These are phyloP conservation scores for Sugiyamaella pinicola DNA, from an alignment of 1,139 yeast species.

Conservation along the genomic window DNA sequence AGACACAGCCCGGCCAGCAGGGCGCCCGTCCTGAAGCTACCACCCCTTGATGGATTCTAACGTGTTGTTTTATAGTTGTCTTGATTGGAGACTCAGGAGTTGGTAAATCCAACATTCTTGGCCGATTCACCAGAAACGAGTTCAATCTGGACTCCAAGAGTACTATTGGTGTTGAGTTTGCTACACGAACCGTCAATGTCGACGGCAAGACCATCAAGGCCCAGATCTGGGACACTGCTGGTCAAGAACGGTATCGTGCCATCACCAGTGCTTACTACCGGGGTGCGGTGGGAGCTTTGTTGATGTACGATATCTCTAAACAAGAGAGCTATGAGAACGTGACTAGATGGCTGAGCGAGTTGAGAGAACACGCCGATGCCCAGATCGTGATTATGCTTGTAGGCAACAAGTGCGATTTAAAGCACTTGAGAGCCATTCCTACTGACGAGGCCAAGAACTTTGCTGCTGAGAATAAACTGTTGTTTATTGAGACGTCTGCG, in stretches of 20 bases:
- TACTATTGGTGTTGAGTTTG: constrained; percentile 97
- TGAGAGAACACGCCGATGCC: constrained; percentile 96
- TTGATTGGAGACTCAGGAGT: constrained; percentile 98
- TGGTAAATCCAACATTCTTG: constrained; percentile 90
- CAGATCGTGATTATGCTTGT: constrained; percentile 95
- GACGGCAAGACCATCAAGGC: constrained; percentile 96
- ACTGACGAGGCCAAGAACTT: constrained; percentile 96
- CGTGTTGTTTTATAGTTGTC: constrained; percentile 54
- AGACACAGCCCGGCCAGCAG: too few species aligned
- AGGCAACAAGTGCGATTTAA: constrained; percentile 94
- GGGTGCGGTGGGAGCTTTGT: constrained; percentile 97
- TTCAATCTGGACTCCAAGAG: constrained; percentile 92
- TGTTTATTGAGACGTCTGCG: constrained; percentile 98
- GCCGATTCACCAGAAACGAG: constrained; percentile 93
- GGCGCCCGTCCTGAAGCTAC: too few species aligned
- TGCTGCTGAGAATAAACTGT: constrained; percentile 86
- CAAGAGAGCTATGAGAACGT: constrained; percentile 92
- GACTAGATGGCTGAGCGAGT: constrained; percentile 91
- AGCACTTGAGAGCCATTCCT: constrained; percentile 94
- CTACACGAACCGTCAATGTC: constrained; percentile 91
- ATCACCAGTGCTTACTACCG: constrained; percentile 96
- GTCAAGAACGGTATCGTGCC: constrained; percentile 97
- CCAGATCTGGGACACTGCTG: constrained; percentile 99
- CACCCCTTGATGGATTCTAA: too few species aligned
- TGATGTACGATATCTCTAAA: constrained; percentile 93